phyloP scores from a whole-genome alignment of 2,329 filamentous ascomycete species.

The Diaporthe sp. region DNA sequence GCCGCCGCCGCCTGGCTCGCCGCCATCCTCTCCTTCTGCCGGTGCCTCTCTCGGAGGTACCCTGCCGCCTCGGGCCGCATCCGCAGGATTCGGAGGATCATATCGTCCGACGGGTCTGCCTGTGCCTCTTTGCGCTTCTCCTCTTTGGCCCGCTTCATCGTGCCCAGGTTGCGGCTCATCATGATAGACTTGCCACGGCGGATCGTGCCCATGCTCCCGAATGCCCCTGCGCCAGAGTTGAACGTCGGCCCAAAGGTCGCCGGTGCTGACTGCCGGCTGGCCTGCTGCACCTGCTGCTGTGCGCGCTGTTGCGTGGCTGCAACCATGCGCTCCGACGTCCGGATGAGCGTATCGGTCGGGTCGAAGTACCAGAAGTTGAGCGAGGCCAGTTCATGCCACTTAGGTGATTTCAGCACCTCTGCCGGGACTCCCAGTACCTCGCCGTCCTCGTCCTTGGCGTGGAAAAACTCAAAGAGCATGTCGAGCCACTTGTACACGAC shows the following conservation, averaged over 20 bases:
- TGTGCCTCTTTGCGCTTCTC: slow-evolving; percentile 96
- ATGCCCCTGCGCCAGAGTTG: slow-evolving; percentile 62
- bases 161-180: slow-evolving; percentile 93
- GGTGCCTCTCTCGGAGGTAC: slow-evolving; percentile 90
- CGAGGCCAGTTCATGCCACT: slow-evolving; percentile 97
- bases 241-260: slow-evolving; percentile 62
- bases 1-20: slow-evolving; percentile 91
- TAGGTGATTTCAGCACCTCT: slow-evolving; percentile 94
- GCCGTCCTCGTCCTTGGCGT: slow-evolving; percentile 86
- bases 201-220: slow-evolving; percentile 78
- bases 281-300: slow-evolving; percentile 75
- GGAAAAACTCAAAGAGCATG: slow-evolving; percentile 93
- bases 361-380: slow-evolving; percentile 99
- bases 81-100: slow-evolving; percentile 93
- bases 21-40: slow-evolving; percentile 93
- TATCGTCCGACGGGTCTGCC: slow-evolving; percentile 96
- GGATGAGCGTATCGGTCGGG: slow-evolving; percentile 88
- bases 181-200: slow-evolving; percentile 85
- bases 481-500: slow-evolving; percentile 96
- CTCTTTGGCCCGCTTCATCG: slow-evolving; percentile 95
- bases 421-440: slow-evolving; percentile 90
- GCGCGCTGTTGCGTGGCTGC: slow-evolving; percentile 83
- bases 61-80: slow-evolving; percentile 92
- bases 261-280: slow-evolving; percentile 47
- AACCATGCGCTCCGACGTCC: slow-evolving; percentile 97